Percentiles rank a stretch among this genome's conserved stretches.
phyloP scores from a whole-genome alignment of 2,329 filamentous ascomycete species.

The Sporothrix phasma region DNA sequence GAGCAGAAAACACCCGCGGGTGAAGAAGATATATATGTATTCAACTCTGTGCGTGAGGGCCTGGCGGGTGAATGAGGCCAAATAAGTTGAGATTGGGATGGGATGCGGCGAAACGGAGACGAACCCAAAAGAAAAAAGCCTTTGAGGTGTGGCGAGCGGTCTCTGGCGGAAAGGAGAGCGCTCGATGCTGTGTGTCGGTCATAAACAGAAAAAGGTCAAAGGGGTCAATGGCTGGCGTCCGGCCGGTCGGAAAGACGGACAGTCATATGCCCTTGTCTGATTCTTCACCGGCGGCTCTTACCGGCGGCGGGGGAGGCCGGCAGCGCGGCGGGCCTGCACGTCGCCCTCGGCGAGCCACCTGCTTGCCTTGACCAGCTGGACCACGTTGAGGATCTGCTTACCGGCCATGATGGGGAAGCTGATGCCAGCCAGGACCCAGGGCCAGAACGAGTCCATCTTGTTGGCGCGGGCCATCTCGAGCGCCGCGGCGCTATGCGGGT shows the following conservation, averaged over 20 bases:
- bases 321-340: conserved; percentile 48
- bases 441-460: conserved; percentile 56
- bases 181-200: not conserved
- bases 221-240: not conserved
- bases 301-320: conserved; percentile 39
- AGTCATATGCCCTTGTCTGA: conserved; percentile 26
- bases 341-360: conserved; percentile 92
- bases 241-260: not conserved
- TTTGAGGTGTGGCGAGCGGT: not conserved
- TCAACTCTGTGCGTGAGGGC: not conserved
- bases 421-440: conserved; percentile 71
- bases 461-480: conserved; percentile 89
- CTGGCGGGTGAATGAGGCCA: not conserved
- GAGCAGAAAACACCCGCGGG: not conserved
- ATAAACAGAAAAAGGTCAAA: not conserved
- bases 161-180: too few species aligned
- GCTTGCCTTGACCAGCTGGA: conserved; percentile 90
- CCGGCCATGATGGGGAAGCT: conserved; percentile 79
- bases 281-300: conserved; percentile 19
- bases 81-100: not conserved
- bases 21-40: not conserved
- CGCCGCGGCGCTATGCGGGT: conserved; percentile 84
- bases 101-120: not conserved
- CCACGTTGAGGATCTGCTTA: conserved; percentile 90
- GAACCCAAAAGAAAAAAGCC: not conserved